A percentile compares a stretch with the other conserved stretches of the same genome.
These are phyloP conservation scores for Tolypocladium tropicale DNA, from an alignment of 2,329 filamentous ascomycete species.

Conservation along the genomic window DNA sequence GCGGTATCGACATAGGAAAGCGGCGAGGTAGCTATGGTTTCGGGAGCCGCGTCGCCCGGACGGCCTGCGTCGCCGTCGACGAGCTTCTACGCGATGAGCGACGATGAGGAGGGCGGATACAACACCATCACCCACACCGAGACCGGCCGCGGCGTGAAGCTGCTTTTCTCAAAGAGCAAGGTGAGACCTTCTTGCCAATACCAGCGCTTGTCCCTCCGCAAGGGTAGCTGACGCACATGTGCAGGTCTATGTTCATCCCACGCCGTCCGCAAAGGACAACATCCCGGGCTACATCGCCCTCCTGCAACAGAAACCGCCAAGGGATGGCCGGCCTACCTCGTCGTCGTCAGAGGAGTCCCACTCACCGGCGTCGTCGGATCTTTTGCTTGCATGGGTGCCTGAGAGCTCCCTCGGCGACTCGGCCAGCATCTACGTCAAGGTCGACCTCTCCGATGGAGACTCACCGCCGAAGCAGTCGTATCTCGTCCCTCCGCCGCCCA, in stretches of 20 bases:
- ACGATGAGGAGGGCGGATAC: conserved; percentile 92
- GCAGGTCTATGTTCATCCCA: conserved; percentile 91
- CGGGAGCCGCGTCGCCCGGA: background rate
- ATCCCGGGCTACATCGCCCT: conserved; percentile 89
- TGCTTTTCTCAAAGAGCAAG: conserved; percentile 96
- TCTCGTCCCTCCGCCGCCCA: conserved; percentile 84
- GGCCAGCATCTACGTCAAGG: conserved; percentile 86
- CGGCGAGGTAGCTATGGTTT: background rate
- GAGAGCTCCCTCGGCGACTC: conserved; percentile 80
- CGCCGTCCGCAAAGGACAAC: conserved; percentile 88
- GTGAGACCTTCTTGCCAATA: conserved; percentile 32
- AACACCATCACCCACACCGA: conserved; percentile 79
- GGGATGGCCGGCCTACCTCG: conserved; percentile 25
- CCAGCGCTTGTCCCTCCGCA: background rate
- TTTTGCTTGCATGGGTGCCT: conserved; percentile 87
- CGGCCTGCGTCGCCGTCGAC: conserved; percentile 8
- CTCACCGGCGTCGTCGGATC: conserved; percentile 52
- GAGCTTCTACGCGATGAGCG: conserved; percentile 60
- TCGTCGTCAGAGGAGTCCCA: conserved; percentile 21
- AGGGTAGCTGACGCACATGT: conserved; percentile 4
- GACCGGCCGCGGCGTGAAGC: conserved; percentile 75
- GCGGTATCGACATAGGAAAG: background rate
- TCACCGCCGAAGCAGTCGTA: conserved; percentile 78
- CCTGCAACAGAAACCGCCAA: conserved; percentile 69
- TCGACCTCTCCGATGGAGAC: conserved; percentile 75